Conservation (phyloP, 495 filamentous ascomycete genomes). For the Lepidopterella palustris region DNA sequence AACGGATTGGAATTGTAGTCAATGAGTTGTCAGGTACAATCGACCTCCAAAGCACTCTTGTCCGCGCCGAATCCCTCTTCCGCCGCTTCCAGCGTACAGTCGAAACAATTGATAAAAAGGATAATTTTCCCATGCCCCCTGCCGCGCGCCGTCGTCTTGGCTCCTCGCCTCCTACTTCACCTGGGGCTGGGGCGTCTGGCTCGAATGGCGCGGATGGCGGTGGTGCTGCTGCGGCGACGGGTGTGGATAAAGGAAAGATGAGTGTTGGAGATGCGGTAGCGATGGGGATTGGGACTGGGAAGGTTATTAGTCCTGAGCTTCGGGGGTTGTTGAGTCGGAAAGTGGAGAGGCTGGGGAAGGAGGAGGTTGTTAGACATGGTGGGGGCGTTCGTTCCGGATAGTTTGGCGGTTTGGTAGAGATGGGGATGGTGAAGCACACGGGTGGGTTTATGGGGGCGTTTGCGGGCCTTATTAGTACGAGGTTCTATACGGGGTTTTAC, state of each 20-base stretch:
- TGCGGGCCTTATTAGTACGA: not conserved
- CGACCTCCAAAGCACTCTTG: slow-evolving; percentile 74
- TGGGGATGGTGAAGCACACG: not conserved
- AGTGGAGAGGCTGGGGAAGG: slow-evolving; percentile 55
- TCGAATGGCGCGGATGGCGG: not conserved
- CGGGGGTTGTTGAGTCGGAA: slow-evolving; percentile 66
- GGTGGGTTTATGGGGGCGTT: not conserved
- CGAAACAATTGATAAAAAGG: slow-evolving; percentile 80
- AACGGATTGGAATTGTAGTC: slow-evolving; percentile 50
- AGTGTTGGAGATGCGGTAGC: slow-evolving; percentile 30
- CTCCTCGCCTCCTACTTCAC: slow-evolving; percentile 22
- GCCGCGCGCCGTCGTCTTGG: slow-evolving; percentile 40
- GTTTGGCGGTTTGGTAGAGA: no score
- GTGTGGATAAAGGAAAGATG: slow-evolving; percentile 19
- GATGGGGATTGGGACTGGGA: slow-evolving; percentile 43
- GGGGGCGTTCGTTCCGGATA: slow-evolving; percentile 32
- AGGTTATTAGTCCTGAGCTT: slow-evolving; percentile 75
- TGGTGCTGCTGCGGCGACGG: slow-evolving; percentile 16
- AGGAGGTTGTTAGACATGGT: slow-evolving; percentile 40
- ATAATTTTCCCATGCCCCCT: slow-evolving; percentile 67
- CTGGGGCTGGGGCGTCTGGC: slow-evolving; percentile 13
- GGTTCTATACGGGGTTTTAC: no score
- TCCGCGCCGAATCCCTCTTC: slow-evolving; percentile 83
- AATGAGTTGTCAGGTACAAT: slow-evolving; percentile 94
- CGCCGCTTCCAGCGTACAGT: slow-evolving; percentile 78